Evolutionary conservation across 768 basidiomycete species (phyloP).

Genomic region (Lentinus tigrinus): DNA sequence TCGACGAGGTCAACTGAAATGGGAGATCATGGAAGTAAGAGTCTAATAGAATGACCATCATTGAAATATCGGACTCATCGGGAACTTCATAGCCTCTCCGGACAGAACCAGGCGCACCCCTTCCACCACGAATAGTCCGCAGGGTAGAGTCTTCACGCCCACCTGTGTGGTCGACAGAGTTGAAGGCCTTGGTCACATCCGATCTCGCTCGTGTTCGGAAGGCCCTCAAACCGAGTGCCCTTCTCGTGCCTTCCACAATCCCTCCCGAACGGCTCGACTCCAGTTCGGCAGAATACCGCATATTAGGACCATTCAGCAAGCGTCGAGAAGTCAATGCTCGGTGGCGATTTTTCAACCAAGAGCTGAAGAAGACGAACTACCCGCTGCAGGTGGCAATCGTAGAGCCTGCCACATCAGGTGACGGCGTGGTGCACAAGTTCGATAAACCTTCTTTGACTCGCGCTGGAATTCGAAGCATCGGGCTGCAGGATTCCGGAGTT

Average conservation of each 20-base stretch:
- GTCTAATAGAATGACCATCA: background rate
- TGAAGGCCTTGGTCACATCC: constrained; percentile 62
- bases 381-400: constrained; percentile 54
- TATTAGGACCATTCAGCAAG: constrained; percentile 69
- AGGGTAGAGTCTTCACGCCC: constrained; percentile 54
- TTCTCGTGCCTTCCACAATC: constrained; percentile 53
- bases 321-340: constrained; percentile 73
- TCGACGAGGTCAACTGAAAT: constrained; percentile 65
- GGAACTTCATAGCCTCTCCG: constrained; percentile 57
- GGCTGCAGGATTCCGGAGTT: constrained; percentile 42
- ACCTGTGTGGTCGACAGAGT: constrained; percentile 62
- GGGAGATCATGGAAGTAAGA: constrained; percentile 66
- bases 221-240: constrained; percentile 38
- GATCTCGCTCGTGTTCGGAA: constrained; percentile 44
- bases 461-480: constrained; percentile 35
- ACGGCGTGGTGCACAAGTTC: background rate
- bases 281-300: constrained; percentile 52
- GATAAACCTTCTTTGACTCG: constrained; percentile 18
- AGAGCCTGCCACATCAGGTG: constrained; percentile 1
- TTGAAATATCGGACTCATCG: constrained; percentile 7
- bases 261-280: constrained; percentile 57
- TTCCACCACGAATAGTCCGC: constrained; percentile 50
- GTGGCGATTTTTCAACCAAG: constrained; percentile 58
- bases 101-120: constrained; percentile 40
- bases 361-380: constrained; percentile 55